These are phyloP conservation scores for Auricularia sp. DNA, from an alignment of 768 basidiomycete species.

Conservation along the genomic window DNA sequence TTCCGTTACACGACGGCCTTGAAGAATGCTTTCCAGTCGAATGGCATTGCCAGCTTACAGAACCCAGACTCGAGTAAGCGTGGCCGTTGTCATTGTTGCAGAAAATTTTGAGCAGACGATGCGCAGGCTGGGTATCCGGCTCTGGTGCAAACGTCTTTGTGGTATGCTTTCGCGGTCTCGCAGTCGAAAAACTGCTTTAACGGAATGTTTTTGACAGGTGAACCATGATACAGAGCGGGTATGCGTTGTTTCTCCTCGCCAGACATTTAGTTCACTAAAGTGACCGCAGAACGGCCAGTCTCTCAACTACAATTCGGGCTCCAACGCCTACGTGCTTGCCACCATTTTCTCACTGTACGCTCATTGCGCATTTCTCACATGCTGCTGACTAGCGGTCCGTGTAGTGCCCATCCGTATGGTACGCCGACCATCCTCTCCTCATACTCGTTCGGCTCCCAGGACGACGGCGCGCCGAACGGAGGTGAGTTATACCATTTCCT, in stretches of 20 bases:
- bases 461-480: slow-evolving; percentile 52
- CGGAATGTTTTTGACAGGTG: slow-evolving; percentile 13
- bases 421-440: slow-evolving; percentile 54
- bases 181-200: neutral
- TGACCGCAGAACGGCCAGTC: slow-evolving; percentile 36
- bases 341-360: slow-evolving; percentile 45
- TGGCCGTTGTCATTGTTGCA: slow-evolving; percentile 15
- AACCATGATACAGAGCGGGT: slow-evolving; percentile 63
- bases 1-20: slow-evolving; percentile 53
- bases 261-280: too few species aligned
- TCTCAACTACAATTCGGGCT: slow-evolving; percentile 48
- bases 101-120: slow-evolving; percentile 23
- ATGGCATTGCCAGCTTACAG: slow-evolving; percentile 42
- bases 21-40: slow-evolving; percentile 39
- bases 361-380: slow-evolving; percentile 5
- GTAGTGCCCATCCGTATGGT: slow-evolving; percentile 51
- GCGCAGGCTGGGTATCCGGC: slow-evolving; percentile 47
- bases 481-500: slow-evolving; percentile 20
- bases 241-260: slow-evolving; percentile 12
- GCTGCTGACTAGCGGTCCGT: neutral
- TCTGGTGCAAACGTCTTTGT: slow-evolving; percentile 53
- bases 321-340: slow-evolving; percentile 54
- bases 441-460: slow-evolving; percentile 31
- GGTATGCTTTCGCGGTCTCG: neutral
- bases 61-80: slow-evolving; percentile 29